A percentile compares a stretch with the other conserved stretches of the same genome.
Evolutionary conservation across 345 rosid genomes (phyloP).

Genomic region (Lumnitzera racemosa): DNA sequence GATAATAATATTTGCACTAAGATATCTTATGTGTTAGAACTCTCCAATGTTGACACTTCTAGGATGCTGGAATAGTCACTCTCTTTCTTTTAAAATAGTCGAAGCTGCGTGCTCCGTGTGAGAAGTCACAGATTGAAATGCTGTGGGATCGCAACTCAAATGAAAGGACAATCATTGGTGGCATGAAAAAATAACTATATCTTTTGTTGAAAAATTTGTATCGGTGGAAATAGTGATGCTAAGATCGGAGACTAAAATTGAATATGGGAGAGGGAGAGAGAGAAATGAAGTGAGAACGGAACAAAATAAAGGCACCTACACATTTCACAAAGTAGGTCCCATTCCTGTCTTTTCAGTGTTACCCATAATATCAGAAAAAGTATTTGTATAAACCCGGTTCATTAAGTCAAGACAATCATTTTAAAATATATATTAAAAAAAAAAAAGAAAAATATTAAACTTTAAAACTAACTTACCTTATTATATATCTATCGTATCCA

Average conservation of each 20-base stretch:
- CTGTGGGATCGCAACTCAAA: constrained; percentile 17
- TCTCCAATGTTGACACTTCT: no score
- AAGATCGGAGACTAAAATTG: constrained; percentile 3
- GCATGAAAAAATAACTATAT: constrained; percentile 15
- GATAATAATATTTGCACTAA: no score
- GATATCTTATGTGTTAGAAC: no score
- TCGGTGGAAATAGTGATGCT: constrained; percentile 10
- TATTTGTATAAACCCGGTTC: no score
- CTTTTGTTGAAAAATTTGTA: no score
- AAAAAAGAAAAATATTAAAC: no score
- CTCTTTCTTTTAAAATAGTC: no score
- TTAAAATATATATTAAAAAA: no score
- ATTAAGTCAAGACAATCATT: no score
- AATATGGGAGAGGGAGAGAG: constrained; percentile 18
- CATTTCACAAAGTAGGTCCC: constrained; percentile 28
- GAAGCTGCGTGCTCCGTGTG: constrained; percentile 12
- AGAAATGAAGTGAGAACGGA: constrained; percentile 16
- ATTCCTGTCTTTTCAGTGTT: constrained; percentile 16
- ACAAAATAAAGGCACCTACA: constrained; percentile 25
- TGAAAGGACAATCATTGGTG: constrained; percentile 29
- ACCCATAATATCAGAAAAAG: neutral
- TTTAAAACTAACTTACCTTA: no score
- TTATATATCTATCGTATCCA: no score
- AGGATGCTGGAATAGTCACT: no score
- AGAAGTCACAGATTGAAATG: neutral